Conservation (phyloP, 2,329 filamentous ascomycete genomes). For the Fusarium equiseti region DNA sequence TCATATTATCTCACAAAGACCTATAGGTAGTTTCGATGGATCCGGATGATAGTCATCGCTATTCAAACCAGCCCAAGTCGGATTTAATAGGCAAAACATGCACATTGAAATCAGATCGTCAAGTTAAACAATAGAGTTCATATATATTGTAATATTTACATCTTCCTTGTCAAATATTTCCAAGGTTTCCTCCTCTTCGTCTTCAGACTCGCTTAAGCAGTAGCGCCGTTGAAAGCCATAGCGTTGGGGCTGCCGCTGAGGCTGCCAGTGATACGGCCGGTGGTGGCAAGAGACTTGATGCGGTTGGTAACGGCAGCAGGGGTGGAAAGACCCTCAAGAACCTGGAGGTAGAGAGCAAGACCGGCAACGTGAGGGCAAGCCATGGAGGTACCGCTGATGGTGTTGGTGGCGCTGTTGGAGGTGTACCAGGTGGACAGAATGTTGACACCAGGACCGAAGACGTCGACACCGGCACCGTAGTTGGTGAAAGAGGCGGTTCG, state of each 20-base stretch:
- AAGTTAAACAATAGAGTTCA: not conserved
- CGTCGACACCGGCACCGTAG: constrained; percentile 58
- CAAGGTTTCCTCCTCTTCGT: not conserved
- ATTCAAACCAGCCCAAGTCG: not conserved
- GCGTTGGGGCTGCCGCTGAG: constrained; percentile 58
- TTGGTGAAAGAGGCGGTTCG: constrained; percentile 61
- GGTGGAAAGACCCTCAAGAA: constrained; percentile 56
- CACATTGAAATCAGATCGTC: not conserved
- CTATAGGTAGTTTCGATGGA: not conserved
- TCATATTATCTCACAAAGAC: too few species aligned
- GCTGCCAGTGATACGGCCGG: constrained; percentile 54
- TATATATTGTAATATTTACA: constrained; percentile 2
- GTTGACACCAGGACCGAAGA: constrained; percentile 57
- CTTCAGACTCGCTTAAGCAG: not conserved
- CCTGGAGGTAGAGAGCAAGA: constrained; percentile 58
- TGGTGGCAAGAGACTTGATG: constrained; percentile 58
- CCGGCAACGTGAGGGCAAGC: constrained; percentile 57
- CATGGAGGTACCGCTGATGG: constrained; percentile 60
- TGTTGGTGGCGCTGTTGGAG: constrained; percentile 48
- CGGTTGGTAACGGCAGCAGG: constrained; percentile 59
- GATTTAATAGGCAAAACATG: not conserved
- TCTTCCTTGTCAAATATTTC: not conserved
- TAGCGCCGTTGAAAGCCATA: constrained; percentile 60
- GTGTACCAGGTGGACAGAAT: constrained; percentile 59
- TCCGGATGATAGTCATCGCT: not conserved